These are phyloP conservation scores for Suhomyces panamericanus DNA, from an alignment of 1,139 yeast species.

Conservation along the genomic window DNA sequence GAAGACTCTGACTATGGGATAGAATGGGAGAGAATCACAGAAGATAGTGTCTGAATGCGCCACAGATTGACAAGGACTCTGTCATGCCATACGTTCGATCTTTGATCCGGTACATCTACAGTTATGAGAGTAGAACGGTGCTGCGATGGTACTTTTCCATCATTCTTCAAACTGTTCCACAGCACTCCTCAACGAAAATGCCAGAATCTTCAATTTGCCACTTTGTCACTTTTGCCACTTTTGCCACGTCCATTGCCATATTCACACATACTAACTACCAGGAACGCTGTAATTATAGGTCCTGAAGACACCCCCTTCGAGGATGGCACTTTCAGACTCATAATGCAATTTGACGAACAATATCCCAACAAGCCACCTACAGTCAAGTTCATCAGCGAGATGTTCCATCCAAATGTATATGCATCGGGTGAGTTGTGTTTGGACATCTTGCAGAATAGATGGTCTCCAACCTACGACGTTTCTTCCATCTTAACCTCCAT, in stretches of 20 bases:
- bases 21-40: background rate
- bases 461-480: conserved; percentile 99
- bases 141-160: too few relatives aligned
- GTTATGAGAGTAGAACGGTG: too few relatives aligned
- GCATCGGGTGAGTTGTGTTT: conserved; percentile 94
- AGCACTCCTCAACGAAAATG: too few relatives aligned
- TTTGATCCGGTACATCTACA: too few relatives aligned
- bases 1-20: background rate
- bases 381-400: conserved; percentile 86
- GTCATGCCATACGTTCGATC: too few relatives aligned
- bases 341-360: conserved; percentile 91
- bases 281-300: conserved; percentile 96
- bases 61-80: too few relatives aligned
- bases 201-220: too few relatives aligned
- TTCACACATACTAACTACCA: conserved; percentile 15
- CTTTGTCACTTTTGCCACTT: background rate
- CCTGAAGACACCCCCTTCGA: conserved; percentile 98
- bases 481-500: conserved; percentile 92
- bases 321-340: conserved; percentile 91
- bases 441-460: conserved; percentile 92
- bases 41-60: too few relatives aligned
- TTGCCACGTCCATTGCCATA: background rate
- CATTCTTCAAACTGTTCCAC: too few relatives aligned
- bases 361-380: conserved; percentile 96
- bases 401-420: conserved; percentile 98